Evolutionary conservation across 2,329 filamentous ascomycete species (phyloP).

Genomic region (Thielaviopsis euricoi): DNA sequence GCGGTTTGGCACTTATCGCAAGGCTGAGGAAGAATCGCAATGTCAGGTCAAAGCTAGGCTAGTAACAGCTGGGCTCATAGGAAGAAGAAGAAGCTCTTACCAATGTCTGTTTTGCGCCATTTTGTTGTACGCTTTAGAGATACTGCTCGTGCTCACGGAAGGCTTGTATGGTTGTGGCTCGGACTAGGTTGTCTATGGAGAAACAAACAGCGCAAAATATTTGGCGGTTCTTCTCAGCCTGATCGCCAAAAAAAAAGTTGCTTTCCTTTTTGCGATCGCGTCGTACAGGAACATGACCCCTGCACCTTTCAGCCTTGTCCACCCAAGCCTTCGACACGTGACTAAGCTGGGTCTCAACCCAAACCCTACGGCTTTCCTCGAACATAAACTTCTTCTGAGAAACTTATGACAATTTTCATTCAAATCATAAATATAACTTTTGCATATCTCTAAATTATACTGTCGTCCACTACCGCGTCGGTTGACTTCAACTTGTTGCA

Average conservation of each 20-base stretch:
- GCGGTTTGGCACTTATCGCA: not conserved
- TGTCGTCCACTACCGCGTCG: too few relatives aligned
- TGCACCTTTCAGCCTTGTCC: not conserved
- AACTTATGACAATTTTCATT: too few relatives aligned
- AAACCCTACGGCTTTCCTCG: not conserved
- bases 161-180: not conserved
- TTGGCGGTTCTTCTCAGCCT: not conserved
- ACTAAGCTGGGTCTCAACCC: not conserved
- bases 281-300: not conserved
- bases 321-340: not conserved
- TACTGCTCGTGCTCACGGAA: not conserved
- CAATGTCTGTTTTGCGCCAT: conserved; percentile 63
- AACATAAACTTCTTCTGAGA: too few relatives aligned
- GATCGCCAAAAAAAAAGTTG: not conserved
- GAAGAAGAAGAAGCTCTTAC: conserved; percentile 30
- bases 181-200: not conserved
- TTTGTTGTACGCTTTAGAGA: conserved; percentile 16
- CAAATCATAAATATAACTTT: too few relatives aligned
- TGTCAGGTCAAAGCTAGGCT: not conserved
- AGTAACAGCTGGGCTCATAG: not conserved
- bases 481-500: too few relatives aligned
- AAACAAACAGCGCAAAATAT: not conserved
- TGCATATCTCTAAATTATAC: too few relatives aligned
- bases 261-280: not conserved
- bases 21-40: not conserved